These are phyloP conservation scores for Eucommia ulmoides DNA, from an alignment of 257 asterid genomes.

Conservation along the genomic window DNA sequence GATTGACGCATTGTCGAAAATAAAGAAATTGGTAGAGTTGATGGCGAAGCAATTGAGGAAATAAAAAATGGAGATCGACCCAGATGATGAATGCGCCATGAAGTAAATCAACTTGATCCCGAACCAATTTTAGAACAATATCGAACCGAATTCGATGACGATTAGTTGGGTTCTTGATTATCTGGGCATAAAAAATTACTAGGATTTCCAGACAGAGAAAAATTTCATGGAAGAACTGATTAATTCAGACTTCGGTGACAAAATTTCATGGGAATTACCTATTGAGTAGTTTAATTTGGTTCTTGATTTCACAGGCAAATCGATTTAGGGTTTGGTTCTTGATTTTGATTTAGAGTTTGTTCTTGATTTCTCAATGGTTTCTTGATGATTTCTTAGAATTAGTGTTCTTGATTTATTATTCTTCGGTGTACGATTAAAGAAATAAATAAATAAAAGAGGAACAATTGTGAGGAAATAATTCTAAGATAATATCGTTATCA, in stretches of 20 bases:
- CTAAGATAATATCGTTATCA: no score
- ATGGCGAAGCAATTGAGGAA: not conserved
- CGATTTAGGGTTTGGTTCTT: no score
- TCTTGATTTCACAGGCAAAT: no score
- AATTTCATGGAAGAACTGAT: not conserved
- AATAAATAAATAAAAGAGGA: no score
- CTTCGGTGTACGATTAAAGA: no score
- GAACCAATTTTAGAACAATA: not conserved
- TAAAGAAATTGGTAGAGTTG: not conserved
- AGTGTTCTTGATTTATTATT: no score
- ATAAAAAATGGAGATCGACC: not conserved
- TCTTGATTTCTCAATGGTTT: no score
- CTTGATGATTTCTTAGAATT: no score
- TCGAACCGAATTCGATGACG: not conserved
- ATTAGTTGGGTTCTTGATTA: not conserved
- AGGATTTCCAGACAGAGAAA: not conserved
- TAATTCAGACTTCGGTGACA: not conserved
- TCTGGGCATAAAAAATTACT: not conserved
- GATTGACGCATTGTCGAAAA: not conserved
- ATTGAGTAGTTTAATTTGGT: slow-evolving; percentile 2
- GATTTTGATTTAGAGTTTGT: no score
- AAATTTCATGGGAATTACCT: not conserved
- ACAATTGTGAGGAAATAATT: no score
- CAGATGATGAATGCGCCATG: not conserved
- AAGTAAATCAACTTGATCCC: not conserved